Conservation (phyloP, 2,329 filamentous ascomycete species). For the Thelonectria blattea region DNA sequence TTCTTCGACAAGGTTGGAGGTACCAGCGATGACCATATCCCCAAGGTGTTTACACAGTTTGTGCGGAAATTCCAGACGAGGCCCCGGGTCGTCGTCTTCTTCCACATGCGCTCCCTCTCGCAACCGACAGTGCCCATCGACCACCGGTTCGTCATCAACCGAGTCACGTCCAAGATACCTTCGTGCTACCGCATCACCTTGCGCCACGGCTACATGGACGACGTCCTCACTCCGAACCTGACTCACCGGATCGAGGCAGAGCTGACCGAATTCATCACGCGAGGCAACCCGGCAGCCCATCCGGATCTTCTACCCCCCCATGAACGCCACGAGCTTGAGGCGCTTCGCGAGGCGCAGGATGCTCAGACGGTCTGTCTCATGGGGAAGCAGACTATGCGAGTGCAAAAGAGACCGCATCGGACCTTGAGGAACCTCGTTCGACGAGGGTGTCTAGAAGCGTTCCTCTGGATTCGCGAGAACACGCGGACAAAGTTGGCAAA, state of each 20-base stretch:
- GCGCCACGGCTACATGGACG: slow-evolving; percentile 76
- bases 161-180: slow-evolving; percentile 53
- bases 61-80: slow-evolving; percentile 71
- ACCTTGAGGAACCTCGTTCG: slow-evolving; percentile 46
- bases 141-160: slow-evolving; percentile 55
- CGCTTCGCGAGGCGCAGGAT: slow-evolving; percentile 51
- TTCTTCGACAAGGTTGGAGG: slow-evolving; percentile 82
- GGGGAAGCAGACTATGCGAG: slow-evolving; percentile 66
- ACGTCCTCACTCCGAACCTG: slow-evolving; percentile 70
- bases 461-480: slow-evolving; percentile 71
- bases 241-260: slow-evolving; percentile 62
- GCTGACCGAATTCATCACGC: slow-evolving; percentile 60
- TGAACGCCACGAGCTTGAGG: slow-evolving; percentile 48
- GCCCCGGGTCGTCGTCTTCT: slow-evolving; percentile 74
- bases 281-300: slow-evolving; percentile 38
- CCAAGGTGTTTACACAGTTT: slow-evolving; percentile 68
- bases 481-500: slow-evolving; percentile 70
- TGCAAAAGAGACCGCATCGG: slow-evolving; percentile 49
- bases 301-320: slow-evolving; percentile 33
- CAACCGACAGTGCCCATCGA: slow-evolving; percentile 58
- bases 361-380: slow-evolving; percentile 61
- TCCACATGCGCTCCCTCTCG: slow-evolving; percentile 71
- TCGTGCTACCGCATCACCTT: slow-evolving; percentile 73
- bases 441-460: slow-evolving; percentile 56
- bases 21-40: slow-evolving; percentile 54